These are phyloP conservation scores for Puya raimondii DNA, from an alignment of 176 grass and related monocot species.

Conservation along the genomic window DNA sequence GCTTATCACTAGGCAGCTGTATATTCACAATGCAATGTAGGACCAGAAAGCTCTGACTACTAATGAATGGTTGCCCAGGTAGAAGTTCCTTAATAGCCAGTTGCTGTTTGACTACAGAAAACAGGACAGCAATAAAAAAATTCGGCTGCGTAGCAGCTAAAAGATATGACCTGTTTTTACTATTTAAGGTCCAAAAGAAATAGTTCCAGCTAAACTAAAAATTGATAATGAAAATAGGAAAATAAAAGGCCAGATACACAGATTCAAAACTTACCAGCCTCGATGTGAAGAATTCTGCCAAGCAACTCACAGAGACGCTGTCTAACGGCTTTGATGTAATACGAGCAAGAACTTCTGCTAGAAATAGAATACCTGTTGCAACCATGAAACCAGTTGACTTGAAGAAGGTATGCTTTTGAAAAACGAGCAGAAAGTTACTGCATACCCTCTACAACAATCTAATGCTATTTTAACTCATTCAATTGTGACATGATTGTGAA, in stretches of 20 bases:
- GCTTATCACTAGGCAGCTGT: not conserved
- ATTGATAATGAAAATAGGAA: not conserved
- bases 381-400: not conserved
- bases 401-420: not conserved
- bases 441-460: not conserved
- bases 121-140: not conserved
- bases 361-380: slow-evolving; percentile 55
- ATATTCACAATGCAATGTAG: not conserved
- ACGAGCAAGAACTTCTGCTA: slow-evolving; percentile 55
- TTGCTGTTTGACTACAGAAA: slow-evolving; percentile 2
- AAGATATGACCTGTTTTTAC: not conserved
- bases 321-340: slow-evolving; percentile 59
- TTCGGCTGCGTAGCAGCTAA: not conserved
- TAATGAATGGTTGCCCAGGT: not conserved
- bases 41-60: not conserved
- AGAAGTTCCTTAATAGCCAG: not conserved
- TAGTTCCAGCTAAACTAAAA: not conserved
- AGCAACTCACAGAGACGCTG: slow-evolving; percentile 41
- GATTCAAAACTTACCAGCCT: slow-evolving; percentile 62
- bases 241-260: not conserved
- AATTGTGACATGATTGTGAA: not conserved
- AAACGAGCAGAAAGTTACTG: not conserved
- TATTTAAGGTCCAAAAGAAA: not conserved
- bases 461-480: not conserved
- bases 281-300: slow-evolving; percentile 85